These are phyloP conservation scores for Talaromyces verruculosus DNA, from an alignment of 2,329 filamentous ascomycete species.

Conservation along the genomic window DNA sequence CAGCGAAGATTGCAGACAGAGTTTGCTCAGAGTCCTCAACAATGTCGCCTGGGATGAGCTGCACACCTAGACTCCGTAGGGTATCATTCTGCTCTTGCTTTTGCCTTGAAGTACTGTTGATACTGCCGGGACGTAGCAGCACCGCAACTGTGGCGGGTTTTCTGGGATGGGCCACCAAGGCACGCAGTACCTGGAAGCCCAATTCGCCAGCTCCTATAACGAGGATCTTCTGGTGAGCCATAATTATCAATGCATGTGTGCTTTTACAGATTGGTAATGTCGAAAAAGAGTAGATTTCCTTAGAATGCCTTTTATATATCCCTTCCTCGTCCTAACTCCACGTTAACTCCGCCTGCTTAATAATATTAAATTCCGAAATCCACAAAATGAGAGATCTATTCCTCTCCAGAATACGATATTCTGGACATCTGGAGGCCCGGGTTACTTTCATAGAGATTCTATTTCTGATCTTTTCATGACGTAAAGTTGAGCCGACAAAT, in stretches of 20 bases:
- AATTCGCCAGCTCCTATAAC: slow-evolving; percentile 17
- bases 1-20: neutral
- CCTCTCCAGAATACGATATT: neutral
- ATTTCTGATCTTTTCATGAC: neutral
- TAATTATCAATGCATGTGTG: neutral
- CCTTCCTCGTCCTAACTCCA: neutral
- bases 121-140: slow-evolving; percentile 6
- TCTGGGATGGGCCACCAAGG: neutral
- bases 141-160: slow-evolving; percentile 1
- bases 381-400: neutral
- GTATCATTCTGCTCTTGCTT: neutral
- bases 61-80: neutral
- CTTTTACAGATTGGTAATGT: neutral
- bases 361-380: neutral
- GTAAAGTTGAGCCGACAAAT: neutral
- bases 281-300: neutral
- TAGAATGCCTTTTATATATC: neutral
- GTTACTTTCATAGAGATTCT: neutral
- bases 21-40: neutral
- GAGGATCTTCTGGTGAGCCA: neutral
- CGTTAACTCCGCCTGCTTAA: neutral
- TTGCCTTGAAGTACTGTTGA: neutral
- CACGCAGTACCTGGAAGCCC: slow-evolving; percentile 5
- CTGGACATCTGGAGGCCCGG: neutral
- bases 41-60: slow-evolving; percentile 10